A percentile compares a stretch with the other conserved stretches of the same genome.
These are phyloP conservation scores for Cyberlindnera misumaiensis DNA, from an alignment of 805 yeast species.

Conservation along the genomic window DNA sequence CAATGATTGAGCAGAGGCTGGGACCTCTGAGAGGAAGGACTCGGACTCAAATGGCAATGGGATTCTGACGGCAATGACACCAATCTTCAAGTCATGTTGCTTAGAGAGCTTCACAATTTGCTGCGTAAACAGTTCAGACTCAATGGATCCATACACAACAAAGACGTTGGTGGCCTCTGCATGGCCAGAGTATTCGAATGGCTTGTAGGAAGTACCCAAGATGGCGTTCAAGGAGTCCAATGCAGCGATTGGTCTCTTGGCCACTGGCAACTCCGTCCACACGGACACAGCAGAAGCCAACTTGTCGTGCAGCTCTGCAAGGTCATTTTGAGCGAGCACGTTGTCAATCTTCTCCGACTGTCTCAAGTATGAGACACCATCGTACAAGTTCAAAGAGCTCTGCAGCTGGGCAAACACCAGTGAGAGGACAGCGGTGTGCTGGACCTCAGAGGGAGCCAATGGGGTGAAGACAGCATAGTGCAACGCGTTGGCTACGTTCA, in stretches of 20 bases:
- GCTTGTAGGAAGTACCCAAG: slow-evolving; percentile 47
- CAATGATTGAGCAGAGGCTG: slow-evolving; percentile 48
- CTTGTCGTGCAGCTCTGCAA: slow-evolving; percentile 33
- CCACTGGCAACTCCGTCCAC: slow-evolving; percentile 22
- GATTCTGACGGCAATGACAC: slow-evolving; percentile 64
- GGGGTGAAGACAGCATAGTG: slow-evolving; percentile 69
- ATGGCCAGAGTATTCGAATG: slow-evolving; percentile 68
- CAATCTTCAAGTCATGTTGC: slow-evolving; percentile 35
- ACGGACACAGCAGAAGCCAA: slow-evolving; percentile 28
- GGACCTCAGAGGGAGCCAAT: slow-evolving; percentile 52
- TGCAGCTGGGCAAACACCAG: slow-evolving; percentile 50
- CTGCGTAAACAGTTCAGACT: slow-evolving; percentile 46
- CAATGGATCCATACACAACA: slow-evolving; percentile 72
- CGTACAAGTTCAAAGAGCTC: slow-evolving; percentile 67
- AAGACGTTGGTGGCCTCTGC: slow-evolving; percentile 62
- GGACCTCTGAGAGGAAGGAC: slow-evolving; percentile 53
- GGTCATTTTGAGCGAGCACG: slow-evolving; percentile 32
- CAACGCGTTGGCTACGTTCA: slow-evolving; percentile 55
- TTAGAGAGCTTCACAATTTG: slow-evolving; percentile 27
- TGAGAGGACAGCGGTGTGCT: slow-evolving; percentile 58
- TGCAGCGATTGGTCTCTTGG: slow-evolving; percentile 38
- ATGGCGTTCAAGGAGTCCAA: slow-evolving; percentile 44
- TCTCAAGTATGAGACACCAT: slow-evolving; percentile 63
- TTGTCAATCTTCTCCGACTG: slow-evolving; percentile 35
- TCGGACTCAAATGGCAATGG: slow-evolving; percentile 72